Evolutionary conservation across 1,284 basidiomycete genomes (phyloP).

Genomic region (Grifola frondosa): DNA sequence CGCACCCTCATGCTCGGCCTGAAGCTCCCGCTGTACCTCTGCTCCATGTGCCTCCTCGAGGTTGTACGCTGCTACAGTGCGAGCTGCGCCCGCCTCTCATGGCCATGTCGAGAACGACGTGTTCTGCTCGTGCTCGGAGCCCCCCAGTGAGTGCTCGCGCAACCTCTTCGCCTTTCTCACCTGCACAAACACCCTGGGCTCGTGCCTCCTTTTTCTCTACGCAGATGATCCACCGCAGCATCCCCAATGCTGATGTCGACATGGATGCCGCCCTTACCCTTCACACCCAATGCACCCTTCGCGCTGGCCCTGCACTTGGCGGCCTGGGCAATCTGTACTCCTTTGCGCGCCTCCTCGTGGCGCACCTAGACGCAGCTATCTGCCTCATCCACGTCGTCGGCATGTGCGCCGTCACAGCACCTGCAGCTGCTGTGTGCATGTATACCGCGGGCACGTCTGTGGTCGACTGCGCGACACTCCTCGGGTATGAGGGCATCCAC

Average conservation of each 20-base stretch:
- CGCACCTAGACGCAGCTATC: conserved; percentile 39
- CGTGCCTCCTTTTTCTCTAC: conserved; percentile 58
- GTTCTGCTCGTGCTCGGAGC: too few relatives aligned
- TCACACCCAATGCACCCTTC: conserved; percentile 29
- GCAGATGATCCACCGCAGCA: conserved; percentile 33
- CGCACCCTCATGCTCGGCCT: conserved; percentile 62
- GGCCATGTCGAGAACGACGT: too few relatives aligned
- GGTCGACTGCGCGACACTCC: conserved; percentile 70
- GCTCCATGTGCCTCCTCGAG: conserved; percentile 55
- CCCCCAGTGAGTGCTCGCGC: conserved; percentile 49
- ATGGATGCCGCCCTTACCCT: too few relatives aligned
- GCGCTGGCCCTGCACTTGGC: conserved; percentile 62
- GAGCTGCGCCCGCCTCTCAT: conserved; percentile 17
- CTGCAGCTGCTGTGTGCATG: conserved; percentile 61
- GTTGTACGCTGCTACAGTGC: conserved; percentile 41
- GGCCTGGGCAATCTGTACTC: conserved; percentile 70
- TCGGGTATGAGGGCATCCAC: conserved; percentile 61
- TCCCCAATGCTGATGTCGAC: too few relatives aligned
- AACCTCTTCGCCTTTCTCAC: conserved; percentile 43
- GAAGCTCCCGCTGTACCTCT: conserved; percentile 75
- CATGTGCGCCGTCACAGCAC: conserved; percentile 70
- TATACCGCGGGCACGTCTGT: conserved; percentile 61
- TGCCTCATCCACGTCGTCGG: conserved; percentile 60
- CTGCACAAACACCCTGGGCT: conserved; percentile 76
- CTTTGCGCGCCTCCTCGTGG: conserved; percentile 49